Percentiles rank a stretch among this genome's conserved stretches.
Evolutionary conservation across 192 early-diverging fungal genomes (phyloP).

Genomic region (Coemansia sp.): DNA sequence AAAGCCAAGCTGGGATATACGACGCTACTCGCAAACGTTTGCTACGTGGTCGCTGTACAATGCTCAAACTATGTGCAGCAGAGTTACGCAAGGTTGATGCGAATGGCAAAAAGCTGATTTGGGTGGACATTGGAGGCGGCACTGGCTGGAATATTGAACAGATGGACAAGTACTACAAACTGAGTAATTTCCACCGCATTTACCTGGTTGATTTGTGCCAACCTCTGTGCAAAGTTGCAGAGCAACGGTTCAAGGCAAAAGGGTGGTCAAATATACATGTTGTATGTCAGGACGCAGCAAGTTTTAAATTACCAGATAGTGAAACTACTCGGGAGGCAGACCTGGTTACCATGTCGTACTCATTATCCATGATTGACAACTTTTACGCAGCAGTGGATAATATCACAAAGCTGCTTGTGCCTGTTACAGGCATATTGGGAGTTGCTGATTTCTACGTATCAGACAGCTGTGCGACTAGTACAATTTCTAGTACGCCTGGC

Average conservation of each 20-base stretch:
- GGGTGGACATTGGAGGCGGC: constrained; percentile 70
- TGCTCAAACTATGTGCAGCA: constrained; percentile 81
- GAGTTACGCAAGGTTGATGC: constrained; percentile 58
- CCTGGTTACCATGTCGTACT: constrained; percentile 84
- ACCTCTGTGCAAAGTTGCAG: constrained; percentile 75
- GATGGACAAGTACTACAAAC: constrained; percentile 74
- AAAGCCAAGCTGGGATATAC: constrained; percentile 77
- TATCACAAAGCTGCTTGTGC: constrained; percentile 59
- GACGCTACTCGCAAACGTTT: constrained; percentile 72
- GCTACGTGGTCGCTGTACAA: constrained; percentile 73
- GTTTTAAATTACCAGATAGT: constrained; percentile 65
- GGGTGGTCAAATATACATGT: constrained; percentile 83
- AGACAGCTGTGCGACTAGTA: background rate
- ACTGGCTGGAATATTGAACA: constrained; percentile 73
- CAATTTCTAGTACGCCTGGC: constrained; percentile 37
- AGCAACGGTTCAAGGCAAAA: constrained; percentile 67
- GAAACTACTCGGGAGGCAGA: constrained; percentile 58
- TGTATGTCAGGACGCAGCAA: constrained; percentile 75
- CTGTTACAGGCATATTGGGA: constrained; percentile 67
- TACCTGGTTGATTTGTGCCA: constrained; percentile 83
- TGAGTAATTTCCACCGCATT: constrained; percentile 72
- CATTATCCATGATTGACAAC: constrained; percentile 82
- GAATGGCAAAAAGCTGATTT: constrained; percentile 45
- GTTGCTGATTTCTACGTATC: constrained; percentile 84
- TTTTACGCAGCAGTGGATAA: constrained; percentile 71